Percentiles rank a stretch among this genome's conserved stretches.
phyloP scores from a whole-genome alignment of 1,284 basidiomycete species.

The Stygiomarasmius scandens region DNA sequence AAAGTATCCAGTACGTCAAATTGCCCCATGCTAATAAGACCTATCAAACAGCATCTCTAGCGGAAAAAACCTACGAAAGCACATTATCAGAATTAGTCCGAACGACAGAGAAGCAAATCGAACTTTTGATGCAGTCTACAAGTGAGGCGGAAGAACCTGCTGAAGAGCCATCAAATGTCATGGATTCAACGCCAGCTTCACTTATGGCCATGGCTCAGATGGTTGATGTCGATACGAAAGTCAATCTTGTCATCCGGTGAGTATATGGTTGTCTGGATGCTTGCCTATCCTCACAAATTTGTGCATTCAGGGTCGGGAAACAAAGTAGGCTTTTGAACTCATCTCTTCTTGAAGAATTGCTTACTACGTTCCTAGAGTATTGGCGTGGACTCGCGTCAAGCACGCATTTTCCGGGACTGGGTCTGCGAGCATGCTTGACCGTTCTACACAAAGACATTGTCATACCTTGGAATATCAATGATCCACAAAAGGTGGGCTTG shows the following conservation, averaged over 20 bases:
- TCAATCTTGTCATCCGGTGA: constrained; percentile 28
- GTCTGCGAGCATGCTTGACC: too few species aligned
- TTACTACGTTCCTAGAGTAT: constrained; percentile 19
- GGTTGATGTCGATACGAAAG: constrained; percentile 23
- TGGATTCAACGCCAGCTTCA: constrained; percentile 13
- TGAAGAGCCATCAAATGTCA: constrained; percentile 15
- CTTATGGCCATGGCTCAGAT: constrained; percentile 27
- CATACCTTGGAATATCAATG: too few species aligned
- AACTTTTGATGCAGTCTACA: too few species aligned
- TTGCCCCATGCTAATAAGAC: neutral
- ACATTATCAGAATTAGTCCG: constrained; percentile 18
- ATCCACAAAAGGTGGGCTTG: too few species aligned
- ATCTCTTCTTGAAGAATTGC: neutral
- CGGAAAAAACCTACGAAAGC: constrained; percentile 14
- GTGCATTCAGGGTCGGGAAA: constrained; percentile 13
- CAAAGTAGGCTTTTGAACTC: constrained; percentile 18
- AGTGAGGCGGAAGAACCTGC: neutral
- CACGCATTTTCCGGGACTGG: too few species aligned
- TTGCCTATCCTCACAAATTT: neutral
- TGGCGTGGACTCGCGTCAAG: constrained; percentile 13
- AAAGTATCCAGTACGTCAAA: constrained; percentile 18
- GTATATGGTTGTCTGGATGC: constrained; percentile 1
- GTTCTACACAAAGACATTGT: too few species aligned
- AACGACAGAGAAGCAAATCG: constrained; percentile 20
- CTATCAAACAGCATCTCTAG: constrained; percentile 1